Percentiles rank a stretch among this genome's conserved stretches.
phyloP scores from a whole-genome alignment of 495 filamentous ascomycete genomes.

The Xylaria venustula region DNA sequence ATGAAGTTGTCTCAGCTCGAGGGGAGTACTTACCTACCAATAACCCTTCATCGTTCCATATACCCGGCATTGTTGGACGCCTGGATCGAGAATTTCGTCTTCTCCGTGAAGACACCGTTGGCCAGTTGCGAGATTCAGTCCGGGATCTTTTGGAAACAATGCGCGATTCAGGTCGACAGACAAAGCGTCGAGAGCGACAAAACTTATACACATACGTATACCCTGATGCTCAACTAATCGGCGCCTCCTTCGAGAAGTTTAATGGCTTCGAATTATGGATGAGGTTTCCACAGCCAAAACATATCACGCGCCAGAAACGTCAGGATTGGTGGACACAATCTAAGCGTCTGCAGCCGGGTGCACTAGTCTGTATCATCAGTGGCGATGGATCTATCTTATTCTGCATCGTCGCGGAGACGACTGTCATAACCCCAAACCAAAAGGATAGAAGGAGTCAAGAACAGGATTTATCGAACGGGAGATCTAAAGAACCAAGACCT shows the following conservation, averaged over 20 bases:
- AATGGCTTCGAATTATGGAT: conserved; percentile 56
- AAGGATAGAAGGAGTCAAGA: neutral
- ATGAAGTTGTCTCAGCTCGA: conserved; percentile 55
- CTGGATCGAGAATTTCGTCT: conserved; percentile 72
- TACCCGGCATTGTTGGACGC: conserved; percentile 56
- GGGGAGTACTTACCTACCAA: conserved; percentile 61
- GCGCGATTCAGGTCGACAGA: conserved; percentile 1
- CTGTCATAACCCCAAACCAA: conserved; percentile 17
- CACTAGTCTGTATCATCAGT: conserved; percentile 59
- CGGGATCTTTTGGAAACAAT: conserved; percentile 36
- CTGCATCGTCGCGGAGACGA: conserved; percentile 48
- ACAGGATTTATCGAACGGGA: neutral
- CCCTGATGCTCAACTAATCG: conserved; percentile 31
- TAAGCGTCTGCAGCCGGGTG: conserved; percentile 55
- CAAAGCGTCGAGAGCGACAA: conserved; percentile 15
- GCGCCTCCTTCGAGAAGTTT: conserved; percentile 42
- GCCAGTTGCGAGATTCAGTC: conserved; percentile 60
- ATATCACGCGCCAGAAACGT: conserved; percentile 32
- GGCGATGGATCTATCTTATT: conserved; percentile 51
- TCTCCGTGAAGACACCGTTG: conserved; percentile 63
- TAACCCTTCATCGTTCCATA: conserved; percentile 52
- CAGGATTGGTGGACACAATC: conserved; percentile 61
- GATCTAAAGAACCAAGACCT: neutral
- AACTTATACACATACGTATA: conserved; percentile 40
- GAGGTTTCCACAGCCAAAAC: conserved; percentile 55